These are phyloP conservation scores for Themeda triandra DNA, from an alignment of 176 grass and related monocot species.

Conservation along the genomic window DNA sequence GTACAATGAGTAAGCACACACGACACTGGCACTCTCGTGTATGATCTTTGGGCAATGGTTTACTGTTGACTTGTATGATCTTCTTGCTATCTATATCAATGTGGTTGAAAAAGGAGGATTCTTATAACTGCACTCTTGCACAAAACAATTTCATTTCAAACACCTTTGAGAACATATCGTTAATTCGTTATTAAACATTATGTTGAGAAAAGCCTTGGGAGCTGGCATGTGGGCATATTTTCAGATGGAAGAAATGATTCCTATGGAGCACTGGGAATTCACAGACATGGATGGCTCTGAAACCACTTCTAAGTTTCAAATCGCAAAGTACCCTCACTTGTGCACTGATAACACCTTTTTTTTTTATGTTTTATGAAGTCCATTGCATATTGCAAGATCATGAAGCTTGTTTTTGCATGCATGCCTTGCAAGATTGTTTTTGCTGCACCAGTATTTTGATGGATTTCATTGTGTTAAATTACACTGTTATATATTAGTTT, in stretches of 20 bases:
- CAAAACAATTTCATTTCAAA: not conserved
- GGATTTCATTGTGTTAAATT: not conserved
- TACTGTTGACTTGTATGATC: not conserved
- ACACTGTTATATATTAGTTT: slow-evolving; percentile 13
- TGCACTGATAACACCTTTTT: not conserved
- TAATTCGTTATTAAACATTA: not conserved
- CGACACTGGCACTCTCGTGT: not conserved
- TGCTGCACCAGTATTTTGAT: not conserved
- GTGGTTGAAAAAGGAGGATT: not conserved
- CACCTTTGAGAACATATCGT: not conserved
- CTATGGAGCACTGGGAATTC: not conserved
- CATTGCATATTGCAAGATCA: not conserved
- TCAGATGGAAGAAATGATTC: not conserved
- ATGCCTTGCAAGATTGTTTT: too few species aligned
- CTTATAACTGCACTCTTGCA: not conserved
- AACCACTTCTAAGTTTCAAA: too few species aligned
- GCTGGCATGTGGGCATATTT: not conserved
- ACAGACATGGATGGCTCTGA: too few species aligned
- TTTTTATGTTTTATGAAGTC: not conserved
- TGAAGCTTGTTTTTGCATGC: not conserved
- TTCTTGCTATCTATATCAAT: slow-evolving; percentile 17
- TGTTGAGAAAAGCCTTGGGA: not conserved
- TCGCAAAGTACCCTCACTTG: too few species aligned
- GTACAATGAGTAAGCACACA: too few species aligned
- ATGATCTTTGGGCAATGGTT: slow-evolving; percentile 2